phyloP scores from a whole-genome alignment of 352 stramenopile species.

The Phytophthora vignae region DNA sequence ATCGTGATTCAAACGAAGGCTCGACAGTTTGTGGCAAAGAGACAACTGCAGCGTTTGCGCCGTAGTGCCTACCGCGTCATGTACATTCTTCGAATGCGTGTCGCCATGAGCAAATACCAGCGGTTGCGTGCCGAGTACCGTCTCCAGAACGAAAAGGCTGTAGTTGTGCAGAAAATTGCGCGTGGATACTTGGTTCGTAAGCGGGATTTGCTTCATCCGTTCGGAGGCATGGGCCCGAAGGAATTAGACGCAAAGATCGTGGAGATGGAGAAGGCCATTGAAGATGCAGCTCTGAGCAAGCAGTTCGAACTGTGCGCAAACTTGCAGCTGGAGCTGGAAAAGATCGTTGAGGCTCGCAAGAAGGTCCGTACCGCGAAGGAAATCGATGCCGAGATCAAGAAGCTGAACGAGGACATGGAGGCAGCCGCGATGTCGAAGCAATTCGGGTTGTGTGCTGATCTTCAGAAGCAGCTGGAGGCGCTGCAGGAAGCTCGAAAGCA shows the following conservation, averaged over 20 bases:
- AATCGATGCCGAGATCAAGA: slow-evolving; percentile 82
- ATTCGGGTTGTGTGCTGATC: slow-evolving; percentile 79
- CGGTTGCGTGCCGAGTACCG: slow-evolving; percentile 59
- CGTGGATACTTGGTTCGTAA: slow-evolving; percentile 81
- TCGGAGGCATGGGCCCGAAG: slow-evolving; percentile 78
- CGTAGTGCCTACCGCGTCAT: slow-evolving; percentile 71
- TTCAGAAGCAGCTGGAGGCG: slow-evolving; percentile 85
- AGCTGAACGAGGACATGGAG: slow-evolving; percentile 84
- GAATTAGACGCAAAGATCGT: slow-evolving; percentile 83
- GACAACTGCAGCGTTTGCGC: slow-evolving; percentile 54
- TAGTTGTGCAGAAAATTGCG: slow-evolving; percentile 79
- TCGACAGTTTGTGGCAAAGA: slow-evolving; percentile 75
- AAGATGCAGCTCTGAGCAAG: slow-evolving; percentile 79
- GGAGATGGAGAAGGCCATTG: slow-evolving; percentile 81
- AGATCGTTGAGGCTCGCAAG: slow-evolving; percentile 82
- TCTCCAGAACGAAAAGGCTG: slow-evolving; percentile 53
- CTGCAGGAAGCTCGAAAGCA: slow-evolving; percentile 78
- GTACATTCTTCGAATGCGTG: slow-evolving; percentile 61
- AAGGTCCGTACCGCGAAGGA: slow-evolving; percentile 90
- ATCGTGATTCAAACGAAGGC: slow-evolving; percentile 80
- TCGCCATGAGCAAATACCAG: slow-evolving; percentile 75
- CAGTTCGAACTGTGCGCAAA: slow-evolving; percentile 88
- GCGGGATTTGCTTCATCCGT: slow-evolving; percentile 78
- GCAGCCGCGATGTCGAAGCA: slow-evolving; percentile 75
- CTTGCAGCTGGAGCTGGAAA: slow-evolving; percentile 86